These are phyloP conservation scores for Cercophora sp. DNA, from an alignment of 495 filamentous ascomycete species.

Conservation along the genomic window DNA sequence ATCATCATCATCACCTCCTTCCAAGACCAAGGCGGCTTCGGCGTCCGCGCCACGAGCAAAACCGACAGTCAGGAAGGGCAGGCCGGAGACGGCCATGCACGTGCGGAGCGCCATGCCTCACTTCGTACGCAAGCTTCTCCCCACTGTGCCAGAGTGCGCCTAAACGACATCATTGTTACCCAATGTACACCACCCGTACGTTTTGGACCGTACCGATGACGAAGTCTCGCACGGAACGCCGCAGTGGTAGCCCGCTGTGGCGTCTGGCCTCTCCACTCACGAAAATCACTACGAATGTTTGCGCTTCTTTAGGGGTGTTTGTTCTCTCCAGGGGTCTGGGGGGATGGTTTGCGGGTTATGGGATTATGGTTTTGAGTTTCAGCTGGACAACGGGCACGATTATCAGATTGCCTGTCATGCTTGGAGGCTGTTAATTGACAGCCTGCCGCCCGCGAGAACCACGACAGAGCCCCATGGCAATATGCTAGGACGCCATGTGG, in stretches of 20 bases:
- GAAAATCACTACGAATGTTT: slow-evolving; percentile 16
- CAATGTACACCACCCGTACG: slow-evolving; percentile 15
- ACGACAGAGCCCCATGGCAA: slow-evolving; percentile 1
- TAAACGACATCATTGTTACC: slow-evolving; percentile 25
- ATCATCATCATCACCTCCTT: slow-evolving; percentile 29
- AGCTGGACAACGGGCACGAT: slow-evolving; percentile 12
- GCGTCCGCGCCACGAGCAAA: slow-evolving; percentile 26
- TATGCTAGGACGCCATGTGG: not conserved
- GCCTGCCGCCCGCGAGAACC: not conserved
- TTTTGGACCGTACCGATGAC: slow-evolving; percentile 25
- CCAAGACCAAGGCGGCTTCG: slow-evolving; percentile 31
- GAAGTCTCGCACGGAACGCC: slow-evolving; percentile 19
- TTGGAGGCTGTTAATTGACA: not conserved
- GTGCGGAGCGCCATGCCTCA: slow-evolving; percentile 38
- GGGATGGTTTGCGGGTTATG: slow-evolving; percentile 18
- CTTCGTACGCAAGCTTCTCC: slow-evolving; percentile 43
- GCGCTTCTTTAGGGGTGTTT: slow-evolving; percentile 22
- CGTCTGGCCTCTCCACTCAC: slow-evolving; percentile 23
- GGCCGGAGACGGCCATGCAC: slow-evolving; percentile 30
- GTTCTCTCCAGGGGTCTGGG: slow-evolving; percentile 6
- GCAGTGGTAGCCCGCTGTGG: slow-evolving; percentile 12
- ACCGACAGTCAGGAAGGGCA: slow-evolving; percentile 32
- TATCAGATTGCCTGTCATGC: not conserved
- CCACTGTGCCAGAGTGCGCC: slow-evolving; percentile 35
- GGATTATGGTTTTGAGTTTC: slow-evolving; percentile 17